Conservation (phyloP, 257 asterid species). For the Nicotiana attenuata region DNA sequence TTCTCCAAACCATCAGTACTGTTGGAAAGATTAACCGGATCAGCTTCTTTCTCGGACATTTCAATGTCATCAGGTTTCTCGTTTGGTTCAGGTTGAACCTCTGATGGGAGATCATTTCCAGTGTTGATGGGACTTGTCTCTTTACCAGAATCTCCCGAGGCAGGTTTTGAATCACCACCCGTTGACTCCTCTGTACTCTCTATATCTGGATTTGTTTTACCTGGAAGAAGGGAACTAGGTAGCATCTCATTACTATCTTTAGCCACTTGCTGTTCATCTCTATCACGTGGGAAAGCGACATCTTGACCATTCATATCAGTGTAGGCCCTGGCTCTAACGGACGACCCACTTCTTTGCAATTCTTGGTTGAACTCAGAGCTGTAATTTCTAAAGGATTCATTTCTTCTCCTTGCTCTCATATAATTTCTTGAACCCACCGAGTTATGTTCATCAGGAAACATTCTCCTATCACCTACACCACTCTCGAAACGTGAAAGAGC, state of each 20-base stretch:
- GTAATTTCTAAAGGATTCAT: constrained; percentile 43
- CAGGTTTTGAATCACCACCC: constrained; percentile 31
- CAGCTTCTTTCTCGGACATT: constrained; percentile 28
- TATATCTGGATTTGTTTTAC: constrained; percentile 23
- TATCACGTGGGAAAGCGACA: constrained; percentile 35
- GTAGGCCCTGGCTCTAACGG: constrained; percentile 44
- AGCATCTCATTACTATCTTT: constrained; percentile 35
- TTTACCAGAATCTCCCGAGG: constrained; percentile 26
- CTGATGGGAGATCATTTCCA: constrained; percentile 26
- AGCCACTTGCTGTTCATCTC: constrained; percentile 34
- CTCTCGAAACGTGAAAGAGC: constrained; percentile 63
- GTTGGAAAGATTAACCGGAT: constrained; percentile 24
- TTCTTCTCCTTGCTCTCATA: constrained; percentile 60
- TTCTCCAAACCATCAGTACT: constrained; percentile 27
- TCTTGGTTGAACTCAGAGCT: constrained; percentile 53
- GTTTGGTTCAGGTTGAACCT: constrained; percentile 31
- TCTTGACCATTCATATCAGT: constrained; percentile 29
- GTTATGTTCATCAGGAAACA: constrained; percentile 51
- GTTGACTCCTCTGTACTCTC: background rate
- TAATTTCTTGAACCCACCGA: constrained; percentile 38
- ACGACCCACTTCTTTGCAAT: constrained; percentile 52
- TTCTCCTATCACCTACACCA: constrained; percentile 50
- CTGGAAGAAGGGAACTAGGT: constrained; percentile 34
- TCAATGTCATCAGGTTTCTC: constrained; percentile 30
- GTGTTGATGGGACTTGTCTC: constrained; percentile 33